phyloP scores from a whole-genome alignment of 768 basidiomycete genomes.

The Tylopilus rubrobrunneus region DNA sequence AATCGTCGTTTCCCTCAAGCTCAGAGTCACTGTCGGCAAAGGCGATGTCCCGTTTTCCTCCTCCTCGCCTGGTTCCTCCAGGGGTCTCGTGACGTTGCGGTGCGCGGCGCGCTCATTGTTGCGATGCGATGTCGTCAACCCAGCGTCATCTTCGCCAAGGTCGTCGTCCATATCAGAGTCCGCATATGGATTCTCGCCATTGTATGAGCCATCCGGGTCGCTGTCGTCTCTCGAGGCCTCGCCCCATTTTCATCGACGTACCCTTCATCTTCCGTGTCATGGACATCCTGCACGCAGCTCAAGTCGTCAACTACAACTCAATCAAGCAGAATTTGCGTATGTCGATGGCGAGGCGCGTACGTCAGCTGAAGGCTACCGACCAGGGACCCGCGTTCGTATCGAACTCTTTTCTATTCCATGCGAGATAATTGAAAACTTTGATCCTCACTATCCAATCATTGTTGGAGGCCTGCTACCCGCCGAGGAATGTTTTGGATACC shows the following conservation, averaged over 20 bases:
- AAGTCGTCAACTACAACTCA: constrained; percentile 67
- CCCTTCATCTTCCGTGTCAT: constrained; percentile 35
- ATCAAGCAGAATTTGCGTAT: constrained; percentile 69
- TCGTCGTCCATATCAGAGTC: neutral
- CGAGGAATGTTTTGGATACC: constrained; percentile 89
- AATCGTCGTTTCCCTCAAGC: constrained; percentile 50
- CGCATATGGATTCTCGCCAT: neutral
- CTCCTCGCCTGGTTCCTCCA: no score
- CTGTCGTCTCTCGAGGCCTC: constrained; percentile 11
- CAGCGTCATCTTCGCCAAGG: constrained; percentile 4
- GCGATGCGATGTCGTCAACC: neutral
- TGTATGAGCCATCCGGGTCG: neutral
- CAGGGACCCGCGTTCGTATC: constrained; percentile 90
- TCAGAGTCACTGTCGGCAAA: constrained; percentile 84
- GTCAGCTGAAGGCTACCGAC: constrained; percentile 84
- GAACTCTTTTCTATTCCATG: constrained; percentile 81
- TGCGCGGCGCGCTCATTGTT: constrained; percentile 50
- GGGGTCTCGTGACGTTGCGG: no score
- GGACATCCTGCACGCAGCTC: constrained; percentile 25
- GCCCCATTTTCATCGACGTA: constrained; percentile 23
- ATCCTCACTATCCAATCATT: constrained; percentile 86
- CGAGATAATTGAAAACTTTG: constrained; percentile 92
- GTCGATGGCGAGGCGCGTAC: constrained; percentile 65
- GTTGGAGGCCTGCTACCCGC: constrained; percentile 87
- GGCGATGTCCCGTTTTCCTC: constrained; percentile 37